These are phyloP conservation scores for Bretziella fagacearum DNA, from an alignment of 2,329 filamentous ascomycete genomes.

Conservation along the genomic window DNA sequence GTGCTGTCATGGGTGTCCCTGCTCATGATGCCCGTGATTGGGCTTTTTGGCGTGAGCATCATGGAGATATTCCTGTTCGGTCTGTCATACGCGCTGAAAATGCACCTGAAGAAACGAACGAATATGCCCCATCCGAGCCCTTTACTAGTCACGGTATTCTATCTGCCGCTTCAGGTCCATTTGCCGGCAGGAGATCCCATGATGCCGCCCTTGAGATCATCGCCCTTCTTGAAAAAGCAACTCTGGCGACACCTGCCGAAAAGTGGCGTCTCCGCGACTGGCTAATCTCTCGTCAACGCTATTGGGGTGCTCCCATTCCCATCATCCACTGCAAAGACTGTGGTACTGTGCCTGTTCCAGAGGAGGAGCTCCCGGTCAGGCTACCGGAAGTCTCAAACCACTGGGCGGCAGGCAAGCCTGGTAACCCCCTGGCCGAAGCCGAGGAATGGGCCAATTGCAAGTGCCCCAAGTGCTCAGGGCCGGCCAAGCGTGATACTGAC, in stretches of 20 bases:
- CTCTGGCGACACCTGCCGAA: slow-evolving; percentile 44
- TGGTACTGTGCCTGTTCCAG: slow-evolving; percentile 63
- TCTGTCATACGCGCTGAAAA: slow-evolving; percentile 39
- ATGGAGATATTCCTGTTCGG: slow-evolving; percentile 40
- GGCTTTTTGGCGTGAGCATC: slow-evolving; percentile 63
- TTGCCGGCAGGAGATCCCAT: slow-evolving; percentile 44
- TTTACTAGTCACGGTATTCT: slow-evolving; percentile 51
- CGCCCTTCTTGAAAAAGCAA: slow-evolving; percentile 33
- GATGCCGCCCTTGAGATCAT: slow-evolving; percentile 47
- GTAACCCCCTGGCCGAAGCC: slow-evolving; percentile 60
- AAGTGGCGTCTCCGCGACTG: slow-evolving; percentile 76
- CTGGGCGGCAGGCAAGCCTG: slow-evolving; percentile 50
- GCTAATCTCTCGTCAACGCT: slow-evolving; percentile 81
- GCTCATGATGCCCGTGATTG: slow-evolving; percentile 67
- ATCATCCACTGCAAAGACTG: slow-evolving; percentile 68
- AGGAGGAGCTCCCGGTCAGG: slow-evolving; percentile 56
- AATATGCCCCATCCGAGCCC: slow-evolving; percentile 31
- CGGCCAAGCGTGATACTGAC: slow-evolving; percentile 70
- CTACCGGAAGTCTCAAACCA: slow-evolving; percentile 53
- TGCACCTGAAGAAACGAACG: not conserved
- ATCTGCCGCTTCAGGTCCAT: slow-evolving; percentile 46
- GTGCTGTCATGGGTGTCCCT: slow-evolving; percentile 83
- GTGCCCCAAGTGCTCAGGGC: slow-evolving; percentile 55
- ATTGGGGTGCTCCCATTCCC: slow-evolving; percentile 83
- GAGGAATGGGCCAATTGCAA: slow-evolving; percentile 56